Evolutionary conservation across 2,329 filamentous ascomycete genomes (phyloP), one percentile per base, ranked within the genome.

Genomic region (Colletotrichum sp.): DNA sequence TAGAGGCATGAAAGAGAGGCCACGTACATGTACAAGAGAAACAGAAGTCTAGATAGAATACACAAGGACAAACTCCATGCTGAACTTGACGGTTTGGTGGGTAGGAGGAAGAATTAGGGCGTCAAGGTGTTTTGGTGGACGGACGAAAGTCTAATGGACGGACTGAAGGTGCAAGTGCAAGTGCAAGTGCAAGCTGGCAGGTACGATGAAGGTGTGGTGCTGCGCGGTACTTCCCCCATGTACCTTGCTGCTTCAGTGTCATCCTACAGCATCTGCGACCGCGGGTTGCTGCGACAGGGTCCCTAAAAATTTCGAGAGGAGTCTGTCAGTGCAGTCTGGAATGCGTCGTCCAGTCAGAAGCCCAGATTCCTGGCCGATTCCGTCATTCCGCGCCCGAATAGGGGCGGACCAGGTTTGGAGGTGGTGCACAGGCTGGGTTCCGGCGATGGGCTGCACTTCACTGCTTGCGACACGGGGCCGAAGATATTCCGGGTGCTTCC

Each of bases 151-250:
- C 28, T 75, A 67, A 76, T 66, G 71, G 66, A 65, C 57, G 67
- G 66, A 61, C 71, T 66, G 57, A 61, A 76, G 59, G 60, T 32
- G 28, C 59, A 61, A 8, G 18, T 32, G 30, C 28, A 30, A 30
- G 28, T 61, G 26, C 59, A 61, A 63, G 28, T 74, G 76, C 76
- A 77, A 77, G 74, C 76, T 77, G 74, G 76, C 74, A 77, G 74
- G 63, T 76, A 75, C 74, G 65, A 48, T 64, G 48, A 59, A 48
- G 59, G 69, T 59, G 61, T 61, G 43, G 63, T 63, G 34, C 63
- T 24, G 61, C 67, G n/a, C 28, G 69, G 43, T 64, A 67, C 32
- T 72, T 36, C 43, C 55, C 36, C 55, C 63, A 72, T 61, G 73
- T 73, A 74, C 52, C 60, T 28, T 57, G 28, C 18, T 34, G 26